Conservation (phyloP, 352 stramenopile genomes). For the Phytophthora lateralis region DNA sequence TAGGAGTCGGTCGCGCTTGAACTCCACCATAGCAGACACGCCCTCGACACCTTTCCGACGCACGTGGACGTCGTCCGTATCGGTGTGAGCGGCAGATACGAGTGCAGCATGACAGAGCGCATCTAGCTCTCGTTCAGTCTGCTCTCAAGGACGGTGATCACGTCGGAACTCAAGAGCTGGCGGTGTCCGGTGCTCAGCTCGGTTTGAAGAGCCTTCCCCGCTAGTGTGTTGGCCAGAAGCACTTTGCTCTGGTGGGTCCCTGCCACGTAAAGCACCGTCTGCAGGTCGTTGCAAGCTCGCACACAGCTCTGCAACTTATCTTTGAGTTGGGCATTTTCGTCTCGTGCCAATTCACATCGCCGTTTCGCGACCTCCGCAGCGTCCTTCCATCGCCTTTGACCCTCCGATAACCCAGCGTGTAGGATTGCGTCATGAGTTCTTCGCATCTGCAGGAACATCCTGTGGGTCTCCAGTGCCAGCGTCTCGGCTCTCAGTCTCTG, state of each 20-base stretch:
- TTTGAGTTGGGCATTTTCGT: slow-evolving; percentile 21
- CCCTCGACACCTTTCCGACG: slow-evolving; percentile 11
- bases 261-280: slow-evolving; percentile 12
- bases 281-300: slow-evolving; percentile 12
- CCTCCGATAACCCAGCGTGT: slow-evolving; percentile 8
- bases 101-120: slow-evolving; percentile 2
- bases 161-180: neutral
- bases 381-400: slow-evolving; percentile 11
- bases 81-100: neutral
- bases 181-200: neutral
- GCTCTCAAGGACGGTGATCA: slow-evolving; percentile 9
- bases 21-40: slow-evolving; percentile 11
- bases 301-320: slow-evolving; percentile 11
- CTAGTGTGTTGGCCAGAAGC: slow-evolving; percentile 2
- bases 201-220: slow-evolving; percentile 6
- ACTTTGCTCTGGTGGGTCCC: slow-evolving; percentile 8
- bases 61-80: slow-evolving; percentile 18
- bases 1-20: slow-evolving; percentile 18
- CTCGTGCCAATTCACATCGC: neutral
- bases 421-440: slow-evolving; percentile 9
- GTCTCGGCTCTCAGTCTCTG: slow-evolving; percentile 25
- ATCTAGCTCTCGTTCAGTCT: slow-evolving; percentile 10
- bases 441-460: slow-evolving; percentile 31
- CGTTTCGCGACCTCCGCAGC: slow-evolving; percentile 13
- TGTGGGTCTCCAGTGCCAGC: slow-evolving; percentile 34